phyloP scores from a whole-genome alignment of 1,284 basidiomycete species.

The Cutaneotrichosporon dermatis region DNA sequence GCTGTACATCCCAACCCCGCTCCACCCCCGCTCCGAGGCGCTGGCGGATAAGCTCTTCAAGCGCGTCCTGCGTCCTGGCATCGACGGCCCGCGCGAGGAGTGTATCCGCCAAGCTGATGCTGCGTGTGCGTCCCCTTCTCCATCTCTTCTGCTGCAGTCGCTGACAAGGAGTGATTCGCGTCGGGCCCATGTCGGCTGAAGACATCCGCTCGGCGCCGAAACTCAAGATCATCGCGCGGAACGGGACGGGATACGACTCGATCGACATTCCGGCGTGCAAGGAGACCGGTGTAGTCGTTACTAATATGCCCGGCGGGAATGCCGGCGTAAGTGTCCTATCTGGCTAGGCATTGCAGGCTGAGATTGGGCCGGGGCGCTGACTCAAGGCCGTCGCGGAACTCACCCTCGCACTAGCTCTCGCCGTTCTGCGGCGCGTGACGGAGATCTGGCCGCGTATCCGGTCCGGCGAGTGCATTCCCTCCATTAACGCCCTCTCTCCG shows the following conservation, averaged over 20 bases:
- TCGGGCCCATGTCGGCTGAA: conserved; percentile 19
- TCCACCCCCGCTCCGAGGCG: conserved; percentile 34
- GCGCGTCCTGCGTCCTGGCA: conserved; percentile 24
- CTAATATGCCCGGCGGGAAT: conserved; percentile 53
- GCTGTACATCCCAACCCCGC: conserved; percentile 34
- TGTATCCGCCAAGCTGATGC: conserved; percentile 31
- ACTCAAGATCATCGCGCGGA: conserved; percentile 32
- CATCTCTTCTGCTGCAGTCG: background rate
- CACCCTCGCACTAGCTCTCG: conserved; percentile 57
- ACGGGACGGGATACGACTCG: conserved; percentile 36
- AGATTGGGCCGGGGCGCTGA: background rate
- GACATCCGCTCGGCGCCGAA: conserved; percentile 20
- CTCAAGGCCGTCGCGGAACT: conserved; percentile 55
- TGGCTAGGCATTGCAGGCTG: too few species aligned
- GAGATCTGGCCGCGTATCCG: conserved; percentile 54
- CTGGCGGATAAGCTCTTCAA: conserved; percentile 35
- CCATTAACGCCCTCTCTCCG: conserved; percentile 49
- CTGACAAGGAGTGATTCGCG: conserved; percentile 23
- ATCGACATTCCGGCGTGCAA: conserved; percentile 50
- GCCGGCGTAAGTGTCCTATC: conserved; percentile 20
- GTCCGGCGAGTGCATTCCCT: conserved; percentile 58
- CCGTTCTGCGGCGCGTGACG: conserved; percentile 55
- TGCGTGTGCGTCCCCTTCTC: conserved; percentile 17
- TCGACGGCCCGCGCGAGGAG: conserved; percentile 26
- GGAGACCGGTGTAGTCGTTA: conserved; percentile 56